Percentiles rank a stretch among this genome's conserved stretches.
phyloP scores from a whole-genome alignment of 768 basidiomycete species.

The Boletus coccyginus region DNA sequence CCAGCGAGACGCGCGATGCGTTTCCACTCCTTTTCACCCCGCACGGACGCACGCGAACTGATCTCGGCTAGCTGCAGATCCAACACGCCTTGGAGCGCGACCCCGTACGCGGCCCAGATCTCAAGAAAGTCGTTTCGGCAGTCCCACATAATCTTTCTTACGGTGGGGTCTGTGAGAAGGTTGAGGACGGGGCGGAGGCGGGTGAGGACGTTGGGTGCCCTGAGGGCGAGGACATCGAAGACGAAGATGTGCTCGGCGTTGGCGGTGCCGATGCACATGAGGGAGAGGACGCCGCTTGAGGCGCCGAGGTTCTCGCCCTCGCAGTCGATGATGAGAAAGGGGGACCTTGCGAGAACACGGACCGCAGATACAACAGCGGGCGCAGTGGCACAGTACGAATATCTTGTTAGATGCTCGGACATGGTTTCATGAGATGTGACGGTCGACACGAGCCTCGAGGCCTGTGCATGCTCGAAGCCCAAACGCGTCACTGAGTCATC shows the following conservation, averaged over 20 bases:
- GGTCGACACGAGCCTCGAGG: slow-evolving; percentile 13
- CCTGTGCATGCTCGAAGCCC: no score
- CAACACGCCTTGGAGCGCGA: slow-evolving; percentile 32
- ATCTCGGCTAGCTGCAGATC: slow-evolving; percentile 44
- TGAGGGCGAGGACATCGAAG: slow-evolving; percentile 36
- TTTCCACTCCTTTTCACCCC: slow-evolving; percentile 26
- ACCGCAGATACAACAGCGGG: slow-evolving; percentile 17
- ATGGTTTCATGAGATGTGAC: slow-evolving; percentile 13
- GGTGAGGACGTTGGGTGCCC: slow-evolving; percentile 7
- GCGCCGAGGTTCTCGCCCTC: slow-evolving; percentile 37
- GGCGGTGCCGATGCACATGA: slow-evolving; percentile 35
- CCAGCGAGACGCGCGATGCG: slow-evolving; percentile 29
- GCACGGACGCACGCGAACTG: slow-evolving; percentile 23
- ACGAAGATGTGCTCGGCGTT: slow-evolving; percentile 34
- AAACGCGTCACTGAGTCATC: background rate
- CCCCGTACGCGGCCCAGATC: slow-evolving; percentile 27
- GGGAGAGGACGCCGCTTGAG: slow-evolving; percentile 31
- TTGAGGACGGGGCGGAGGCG: slow-evolving; percentile 25
- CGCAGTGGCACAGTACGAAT: slow-evolving; percentile 17
- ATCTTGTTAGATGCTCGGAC: slow-evolving; percentile 15
- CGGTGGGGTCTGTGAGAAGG: slow-evolving; percentile 27
- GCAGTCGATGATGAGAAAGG: slow-evolving; percentile 38
- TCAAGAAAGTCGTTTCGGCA: slow-evolving; percentile 42
- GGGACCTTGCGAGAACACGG: slow-evolving; percentile 18
- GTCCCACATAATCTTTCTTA: slow-evolving; percentile 43